Conservation (phyloP, 2,329 filamentous ascomycete genomes). For the Neurospora crassa region DNA sequence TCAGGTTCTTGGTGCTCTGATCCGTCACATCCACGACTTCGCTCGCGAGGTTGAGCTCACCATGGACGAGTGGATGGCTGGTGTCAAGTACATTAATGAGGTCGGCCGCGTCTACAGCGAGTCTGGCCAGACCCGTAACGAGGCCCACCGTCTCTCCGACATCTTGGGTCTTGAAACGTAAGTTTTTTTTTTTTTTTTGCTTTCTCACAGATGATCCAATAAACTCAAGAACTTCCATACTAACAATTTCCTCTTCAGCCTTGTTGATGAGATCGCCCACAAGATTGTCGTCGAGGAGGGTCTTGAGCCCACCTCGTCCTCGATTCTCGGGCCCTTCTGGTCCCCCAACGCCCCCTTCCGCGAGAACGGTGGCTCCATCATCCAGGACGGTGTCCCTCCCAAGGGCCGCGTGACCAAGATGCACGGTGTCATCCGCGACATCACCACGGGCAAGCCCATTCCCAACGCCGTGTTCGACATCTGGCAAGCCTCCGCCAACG, state of each 20-base stretch:
- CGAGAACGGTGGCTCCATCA: constrained; percentile 60
- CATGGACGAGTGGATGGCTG: constrained; percentile 69
- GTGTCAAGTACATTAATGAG: constrained; percentile 48
- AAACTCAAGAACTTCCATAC: background rate
- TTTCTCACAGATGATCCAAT: background rate
- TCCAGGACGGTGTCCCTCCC: constrained; percentile 37
- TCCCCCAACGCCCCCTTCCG: constrained; percentile 60
- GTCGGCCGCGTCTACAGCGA: constrained; percentile 60
- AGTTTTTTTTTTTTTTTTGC: constrained; percentile 15
- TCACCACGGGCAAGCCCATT: constrained; percentile 53
- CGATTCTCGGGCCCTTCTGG: constrained; percentile 83
- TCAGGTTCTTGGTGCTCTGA: constrained; percentile 56
- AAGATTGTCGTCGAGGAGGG: constrained; percentile 42
- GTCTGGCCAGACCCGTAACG: constrained; percentile 59
- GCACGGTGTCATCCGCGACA: constrained; percentile 50
- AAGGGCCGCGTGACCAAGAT: constrained; percentile 48
- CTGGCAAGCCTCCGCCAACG: constrained; percentile 72
- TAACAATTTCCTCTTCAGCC: constrained; percentile 23
- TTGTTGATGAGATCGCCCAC: constrained; percentile 75
- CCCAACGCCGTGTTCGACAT: constrained; percentile 60
- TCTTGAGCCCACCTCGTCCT: constrained; percentile 56
- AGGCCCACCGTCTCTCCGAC: constrained; percentile 63
- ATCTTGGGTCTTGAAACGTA: constrained; percentile 64
- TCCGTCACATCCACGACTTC: constrained; percentile 73
- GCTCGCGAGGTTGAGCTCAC: constrained; percentile 71